Evolutionary conservation across 192 early-diverging fungal species (phyloP), one percentile per base, ranked within the genome.

Genomic region (Radiomyces spectabilis): DNA sequence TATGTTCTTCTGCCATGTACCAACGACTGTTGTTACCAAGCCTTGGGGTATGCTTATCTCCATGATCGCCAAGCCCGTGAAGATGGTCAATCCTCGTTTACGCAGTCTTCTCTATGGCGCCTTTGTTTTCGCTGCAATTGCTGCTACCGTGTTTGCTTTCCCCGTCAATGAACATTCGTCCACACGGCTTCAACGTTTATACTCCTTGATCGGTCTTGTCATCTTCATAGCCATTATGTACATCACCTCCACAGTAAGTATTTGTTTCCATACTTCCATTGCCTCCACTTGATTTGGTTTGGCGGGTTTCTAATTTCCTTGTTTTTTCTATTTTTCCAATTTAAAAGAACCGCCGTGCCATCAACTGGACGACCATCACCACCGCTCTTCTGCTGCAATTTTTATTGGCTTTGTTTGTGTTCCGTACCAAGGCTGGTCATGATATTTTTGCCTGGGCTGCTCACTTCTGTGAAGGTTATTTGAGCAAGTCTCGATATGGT

Each of bases 301-400:
- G n/a, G n/a, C n/a, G n/a, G n/a, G n/a, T n/a, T n/a, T n/a, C n/a
- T n/a, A n/a, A n/a, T n/a, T n/a, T n/a, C n/a, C n/a, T n/a, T 30
- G 12, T 41, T 41, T 40, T 22, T 22, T 25, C 15, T 13, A 3
- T 2, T 29, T 0, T 21, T 15, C 4, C 16, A 12, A 2, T 2
- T 43, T 13, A 34, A 8, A 19, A 55, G 53, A 73, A 87, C 63
- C 77, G 75, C 51, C 68, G 59, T 33, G 53, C 65, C 22, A 86
- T 93, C 51, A 74, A 81, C 59, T 86, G 86, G 83, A 77, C 74
- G 58, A 87, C 85, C 13, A 82, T 91, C 15, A 50, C 77, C 18
- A 63, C 73, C 41, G 91, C 88, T 15, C 59, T 84, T 24, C 59
- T 86, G 27, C 37, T 85, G 54, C 88, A 93, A 69, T 85, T 83